Base-by-base conservation (phyloP, 116 monocot species). In the Posidonia oceanica region DNA sequence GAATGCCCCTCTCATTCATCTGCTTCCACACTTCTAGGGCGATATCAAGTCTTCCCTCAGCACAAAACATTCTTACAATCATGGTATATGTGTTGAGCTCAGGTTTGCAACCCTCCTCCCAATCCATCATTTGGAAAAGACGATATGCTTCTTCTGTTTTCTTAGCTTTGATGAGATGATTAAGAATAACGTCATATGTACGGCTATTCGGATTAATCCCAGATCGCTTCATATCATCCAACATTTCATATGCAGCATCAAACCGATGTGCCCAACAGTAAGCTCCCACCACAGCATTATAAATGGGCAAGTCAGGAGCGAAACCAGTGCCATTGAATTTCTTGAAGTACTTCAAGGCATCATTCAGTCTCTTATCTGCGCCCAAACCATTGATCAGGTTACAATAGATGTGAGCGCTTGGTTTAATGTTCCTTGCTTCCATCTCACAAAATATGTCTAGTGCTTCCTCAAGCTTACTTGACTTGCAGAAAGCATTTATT, bases 341-440 rank as follows among this genome's bases (percentile, higher is more conserved):
- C 63, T 84, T 71, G 58, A 91, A 91, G 69, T 71, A 84, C 68
- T 74, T 79, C 61, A 91, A 63, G 23, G 95, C 95, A 67, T 95
- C 95, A 66, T 78, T 74, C 56, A 95, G 66, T 71, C 88, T 78
- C 81, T 81, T 85, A 54, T 81, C 83, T 4, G 91, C 84, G 37
- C 95, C 95, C 39, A 95, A 73, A n/a, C 91, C 91, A 67, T 88
- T 95, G 48, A 95, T 86, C 15, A 95, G 75, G 72, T 83, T 81
- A 58, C 95, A 95, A 53, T 83, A 95, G 7, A 91, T 75, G 56
- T 95, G 95, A 36, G 95, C 86, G 58, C 77, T 88, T 66, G 95
- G 91, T 51, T 79, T 82, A 70, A 80, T 75, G 10, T 77, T 63
- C 15, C 73, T 83, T 36, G 57, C 40, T 66, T 81, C 73, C 95